A percentile compares a stretch with the other conserved stretches of the same genome.
phyloP scores from a whole-genome alignment of 1,139 yeast species.

The Geotrichum citri-aurantii region DNA sequence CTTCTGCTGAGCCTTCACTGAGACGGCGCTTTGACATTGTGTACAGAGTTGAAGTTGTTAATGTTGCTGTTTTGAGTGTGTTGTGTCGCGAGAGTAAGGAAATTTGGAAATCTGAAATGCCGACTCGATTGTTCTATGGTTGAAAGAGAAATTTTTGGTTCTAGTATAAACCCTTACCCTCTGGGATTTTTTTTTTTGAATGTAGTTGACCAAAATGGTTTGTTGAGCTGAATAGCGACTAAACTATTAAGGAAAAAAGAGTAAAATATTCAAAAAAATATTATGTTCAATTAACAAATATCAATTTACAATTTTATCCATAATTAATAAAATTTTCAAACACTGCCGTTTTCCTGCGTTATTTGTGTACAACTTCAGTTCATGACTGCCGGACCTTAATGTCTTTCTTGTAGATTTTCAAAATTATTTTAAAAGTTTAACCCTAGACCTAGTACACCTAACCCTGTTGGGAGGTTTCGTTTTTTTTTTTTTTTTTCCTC shows the following conservation, averaged over 20 bases:
- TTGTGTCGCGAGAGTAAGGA: background rate
- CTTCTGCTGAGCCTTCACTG: conserved; percentile 6
- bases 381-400: no score
- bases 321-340: no score
- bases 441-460: conserved; percentile 10
- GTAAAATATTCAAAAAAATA: no score
- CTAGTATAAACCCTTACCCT: background rate
- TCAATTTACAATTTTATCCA: no score
- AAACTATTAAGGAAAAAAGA: no score
- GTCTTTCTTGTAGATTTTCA: no score
- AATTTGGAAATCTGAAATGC: background rate
- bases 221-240: no score
- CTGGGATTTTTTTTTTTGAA: background rate
- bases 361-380: no score
- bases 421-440: no score
- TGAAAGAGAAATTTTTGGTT: background rate
- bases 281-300: no score
- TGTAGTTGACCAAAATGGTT: no score
- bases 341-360: no score
- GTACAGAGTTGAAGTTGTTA: background rate
- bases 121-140: background rate
- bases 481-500: background rate
- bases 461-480: conserved; percentile 12
- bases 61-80: background rate
- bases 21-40: conserved; percentile 11